phyloP scores from a whole-genome alignment of 768 basidiomycete species.

The Rossbeevera mucosa region DNA sequence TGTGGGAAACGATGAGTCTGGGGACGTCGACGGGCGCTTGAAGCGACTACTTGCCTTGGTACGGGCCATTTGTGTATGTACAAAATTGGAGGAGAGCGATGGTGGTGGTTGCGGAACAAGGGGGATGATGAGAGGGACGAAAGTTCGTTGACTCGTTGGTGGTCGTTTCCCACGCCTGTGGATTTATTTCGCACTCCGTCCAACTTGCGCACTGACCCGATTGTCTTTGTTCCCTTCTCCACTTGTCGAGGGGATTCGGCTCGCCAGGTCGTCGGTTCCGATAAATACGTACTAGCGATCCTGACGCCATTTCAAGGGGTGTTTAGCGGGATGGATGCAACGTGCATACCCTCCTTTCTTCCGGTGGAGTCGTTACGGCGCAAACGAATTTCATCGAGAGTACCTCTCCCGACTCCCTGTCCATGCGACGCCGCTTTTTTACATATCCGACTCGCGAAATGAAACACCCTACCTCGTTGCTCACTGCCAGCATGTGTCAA shows the following conservation, averaged over 20 bases:
- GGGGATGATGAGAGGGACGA: constrained; percentile 10
- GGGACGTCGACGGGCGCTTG: not conserved
- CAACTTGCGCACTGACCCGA: constrained; percentile 30
- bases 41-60: constrained; percentile 58
- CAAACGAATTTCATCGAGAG: not conserved
- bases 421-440: not conserved
- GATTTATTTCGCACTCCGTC: constrained; percentile 25
- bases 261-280: not conserved
- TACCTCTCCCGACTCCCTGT: not conserved
- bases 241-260: constrained; percentile 5
- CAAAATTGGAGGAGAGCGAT: constrained; percentile 11
- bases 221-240: not conserved
- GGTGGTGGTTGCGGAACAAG: constrained; percentile 30
- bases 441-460: not conserved
- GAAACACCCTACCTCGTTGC: not conserved
- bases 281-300: not conserved
- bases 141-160: constrained; percentile 22
- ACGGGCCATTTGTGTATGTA: constrained; percentile 61
- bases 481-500: not conserved
- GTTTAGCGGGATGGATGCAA: not conserved
- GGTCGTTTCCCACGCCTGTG: constrained; percentile 27
- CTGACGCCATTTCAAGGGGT: not conserved
- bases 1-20: constrained; percentile 27
- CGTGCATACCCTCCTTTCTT: not conserved
- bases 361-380: not conserved